These are phyloP conservation scores for Thelephora ganbajun DNA, from an alignment of 768 basidiomycete genomes.

Conservation along the genomic window DNA sequence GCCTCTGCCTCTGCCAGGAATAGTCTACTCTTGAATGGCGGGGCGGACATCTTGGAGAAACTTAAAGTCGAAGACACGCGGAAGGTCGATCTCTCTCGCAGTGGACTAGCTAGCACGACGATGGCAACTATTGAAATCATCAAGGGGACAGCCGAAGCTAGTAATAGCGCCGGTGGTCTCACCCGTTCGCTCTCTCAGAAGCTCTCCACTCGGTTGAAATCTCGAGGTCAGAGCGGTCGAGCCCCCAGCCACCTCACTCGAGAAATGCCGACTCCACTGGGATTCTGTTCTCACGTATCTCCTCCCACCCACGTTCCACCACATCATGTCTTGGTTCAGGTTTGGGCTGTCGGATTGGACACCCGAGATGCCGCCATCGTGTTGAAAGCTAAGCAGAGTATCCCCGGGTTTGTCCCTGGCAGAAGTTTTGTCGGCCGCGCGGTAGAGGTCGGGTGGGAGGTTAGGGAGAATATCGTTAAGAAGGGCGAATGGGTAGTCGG, in stretches of 20 bases:
- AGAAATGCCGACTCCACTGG: conserved; percentile 13
- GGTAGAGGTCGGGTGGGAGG: conserved; percentile 73
- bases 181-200: conserved; percentile 10
- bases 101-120: conserved; percentile 72
- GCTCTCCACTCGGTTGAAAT: conserved; percentile 6
- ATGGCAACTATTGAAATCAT: conserved; percentile 83
- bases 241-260: conserved; percentile 13
- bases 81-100: conserved; percentile 56
- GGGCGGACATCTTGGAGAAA: conserved; percentile 25
- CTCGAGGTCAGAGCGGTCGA: conserved; percentile 3
- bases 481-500: conserved; percentile 86
- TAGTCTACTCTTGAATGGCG: conserved; percentile 30
- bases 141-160: conserved; percentile 23
- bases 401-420: conserved; percentile 67
- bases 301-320: conserved; percentile 66
- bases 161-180: conserved; percentile 7
- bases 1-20: conserved; percentile 12
- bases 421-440: conserved; percentile 78
- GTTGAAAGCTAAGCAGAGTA: conserved; percentile 13
- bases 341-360: conserved; percentile 83
- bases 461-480: conserved; percentile 39
- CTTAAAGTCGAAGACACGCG: conserved; percentile 27
- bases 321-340: conserved; percentile 66
- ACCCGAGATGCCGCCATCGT: conserved; percentile 33
- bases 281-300: conserved; percentile 20